Evolutionary conservation across 306 rosid genomes (phyloP), one percentile per base, ranked within the genome.

Genomic region (Dryas drummondii): DNA sequence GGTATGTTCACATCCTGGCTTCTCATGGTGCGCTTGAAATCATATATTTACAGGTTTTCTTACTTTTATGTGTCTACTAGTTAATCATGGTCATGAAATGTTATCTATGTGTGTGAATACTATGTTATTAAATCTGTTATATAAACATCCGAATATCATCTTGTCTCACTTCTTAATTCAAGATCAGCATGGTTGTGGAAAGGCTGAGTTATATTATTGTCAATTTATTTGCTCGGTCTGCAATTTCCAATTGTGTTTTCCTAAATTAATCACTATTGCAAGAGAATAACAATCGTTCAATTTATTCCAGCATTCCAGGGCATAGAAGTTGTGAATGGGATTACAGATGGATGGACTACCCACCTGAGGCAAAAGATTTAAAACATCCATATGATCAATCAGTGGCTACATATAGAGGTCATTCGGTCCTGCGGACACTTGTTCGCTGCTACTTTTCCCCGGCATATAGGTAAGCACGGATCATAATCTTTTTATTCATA

Each of bases 361-460:
- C 96, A 47, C 78, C 75, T 41, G 80, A 81, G 71, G 89, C 94
- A 59, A 85, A 82, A 79, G 73, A 78, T 59, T 13, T 79, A 74
- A 87, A 76, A 59, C 98, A 91, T 67, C 90, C 98, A 3, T 52
- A 60, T 73, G 98, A 94, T 76, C 91, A 77, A 67, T 91, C 96
- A 50, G 67, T 93, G 72, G 79, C 94, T 77, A 86, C 98, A 32
- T 93, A 91, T 71, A 83, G 82, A 86, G 98, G 97, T 60, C 97
- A 93, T 82, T 85, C 97, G 0, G 97, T 93, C 73, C 68, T 93
- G 85, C 82, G 88, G 6, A 91, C 97, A 17, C 89, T 93, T 53
- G 86, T 93, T 54, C 91, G 97, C 72, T 91, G 97, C 82, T 91
- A 93, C 80, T 89, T 93, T 87, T 93, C 97, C 19, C 96, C 97